A percentile compares a stretch with the other conserved stretches of the same genome.
Evolutionary conservation across 495 filamentous ascomycete genomes (phyloP).

Genomic region (Neurospora terricola): DNA sequence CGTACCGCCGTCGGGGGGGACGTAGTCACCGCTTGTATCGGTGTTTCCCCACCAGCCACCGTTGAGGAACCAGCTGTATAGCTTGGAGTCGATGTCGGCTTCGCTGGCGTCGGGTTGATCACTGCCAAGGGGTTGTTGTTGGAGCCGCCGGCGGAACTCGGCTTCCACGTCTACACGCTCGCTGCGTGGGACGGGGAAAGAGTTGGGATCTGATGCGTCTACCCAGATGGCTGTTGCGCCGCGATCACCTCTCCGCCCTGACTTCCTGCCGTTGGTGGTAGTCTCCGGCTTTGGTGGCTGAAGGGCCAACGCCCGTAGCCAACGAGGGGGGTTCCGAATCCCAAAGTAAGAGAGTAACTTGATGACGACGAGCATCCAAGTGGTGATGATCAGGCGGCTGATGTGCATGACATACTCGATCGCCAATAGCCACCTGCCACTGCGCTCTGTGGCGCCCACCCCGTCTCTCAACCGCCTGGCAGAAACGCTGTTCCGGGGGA

Average conservation of each 20-base stretch:
- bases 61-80: constrained; percentile 72
- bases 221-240: constrained; percentile 7
- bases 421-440: constrained; percentile 61
- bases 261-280: constrained; percentile 33
- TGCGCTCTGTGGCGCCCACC: constrained; percentile 65
- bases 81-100: constrained; percentile 54
- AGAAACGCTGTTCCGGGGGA: constrained; percentile 36
- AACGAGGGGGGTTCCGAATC: constrained; percentile 50
- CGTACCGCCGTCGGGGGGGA: constrained; percentile 17
- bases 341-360: constrained; percentile 49
- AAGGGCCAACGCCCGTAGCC: constrained; percentile 44
- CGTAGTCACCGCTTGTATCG: constrained; percentile 67
- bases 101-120: constrained; percentile 37
- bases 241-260: constrained; percentile 9
- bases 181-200: constrained; percentile 43
- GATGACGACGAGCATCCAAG: constrained; percentile 45
- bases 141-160: constrained; percentile 53
- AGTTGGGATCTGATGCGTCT: not conserved
- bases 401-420: constrained; percentile 66
- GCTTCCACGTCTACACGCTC: constrained; percentile 67
- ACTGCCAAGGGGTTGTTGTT: constrained; percentile 11
- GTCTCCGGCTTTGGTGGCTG: constrained; percentile 28
- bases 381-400: constrained; percentile 51
- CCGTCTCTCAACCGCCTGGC: constrained; percentile 44
- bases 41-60: constrained; percentile 76